A percentile compares a stretch with the other conserved stretches of the same genome.
phyloP scores from a whole-genome alignment of 2,329 filamentous ascomycete species.

The Sclerotinia nivalis region DNA sequence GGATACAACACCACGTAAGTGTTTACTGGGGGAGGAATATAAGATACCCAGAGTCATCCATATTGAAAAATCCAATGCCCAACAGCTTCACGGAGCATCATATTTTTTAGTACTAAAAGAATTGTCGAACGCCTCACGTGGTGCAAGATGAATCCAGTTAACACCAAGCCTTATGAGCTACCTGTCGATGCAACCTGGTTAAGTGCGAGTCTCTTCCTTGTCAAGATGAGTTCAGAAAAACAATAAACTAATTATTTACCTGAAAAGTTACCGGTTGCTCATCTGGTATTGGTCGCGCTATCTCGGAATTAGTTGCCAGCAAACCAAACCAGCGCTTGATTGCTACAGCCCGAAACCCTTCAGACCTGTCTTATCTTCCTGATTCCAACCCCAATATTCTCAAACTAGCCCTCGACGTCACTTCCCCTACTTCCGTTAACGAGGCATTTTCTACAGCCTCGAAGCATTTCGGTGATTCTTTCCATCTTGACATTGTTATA shows the following conservation, averaged over 20 bases:
- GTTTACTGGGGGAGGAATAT: background rate
- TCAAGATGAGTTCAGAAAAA: background rate
- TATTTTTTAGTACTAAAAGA: background rate
- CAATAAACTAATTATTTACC: background rate
- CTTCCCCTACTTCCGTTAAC: constrained; percentile 42
- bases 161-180: background rate
- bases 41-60: background rate
- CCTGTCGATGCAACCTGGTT: constrained; percentile 7
- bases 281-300: constrained; percentile 48
- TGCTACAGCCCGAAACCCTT: constrained; percentile 50
- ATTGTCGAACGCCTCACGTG: background rate
- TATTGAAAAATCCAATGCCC: background rate
- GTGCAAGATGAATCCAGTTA: constrained; percentile 9
- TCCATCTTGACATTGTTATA: constrained; percentile 58
- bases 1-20: background rate
- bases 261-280: constrained; percentile 51
- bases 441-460: constrained; percentile 43
- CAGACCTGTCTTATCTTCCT: constrained; percentile 46
- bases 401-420: constrained; percentile 52
- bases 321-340: constrained; percentile 47
- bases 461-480: constrained; percentile 46
- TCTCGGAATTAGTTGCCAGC: constrained; percentile 45
- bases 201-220: background rate
- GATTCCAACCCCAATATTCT: constrained; percentile 44
- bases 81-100: background rate